phyloP scores from a whole-genome alignment of 805 yeast genomes.

The Pichia occidentalis region DNA sequence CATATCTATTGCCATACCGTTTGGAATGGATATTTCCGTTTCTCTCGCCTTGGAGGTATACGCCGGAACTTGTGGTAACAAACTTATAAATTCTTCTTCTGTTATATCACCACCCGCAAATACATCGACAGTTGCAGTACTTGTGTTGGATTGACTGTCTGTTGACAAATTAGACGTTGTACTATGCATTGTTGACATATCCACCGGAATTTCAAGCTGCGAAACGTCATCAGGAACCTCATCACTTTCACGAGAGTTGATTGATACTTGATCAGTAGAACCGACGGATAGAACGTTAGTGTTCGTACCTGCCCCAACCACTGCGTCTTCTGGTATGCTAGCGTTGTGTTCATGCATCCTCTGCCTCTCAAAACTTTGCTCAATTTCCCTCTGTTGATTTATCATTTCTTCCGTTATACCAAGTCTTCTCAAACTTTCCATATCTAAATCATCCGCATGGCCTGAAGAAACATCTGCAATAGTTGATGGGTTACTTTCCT shows the following conservation, averaged over 20 bases:
- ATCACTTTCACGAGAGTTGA: conserved; percentile 1
- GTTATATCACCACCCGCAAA: conserved; percentile 8
- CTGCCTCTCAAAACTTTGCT: conserved; percentile 5
- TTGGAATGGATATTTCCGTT: conserved; percentile 24
- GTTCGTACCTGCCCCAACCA: neutral
- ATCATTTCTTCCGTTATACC: conserved; percentile 10
- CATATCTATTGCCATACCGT: conserved; percentile 24
- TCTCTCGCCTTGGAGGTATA: conserved; percentile 24
- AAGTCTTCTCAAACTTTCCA: conserved; percentile 6
- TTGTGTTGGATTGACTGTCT: conserved; percentile 1
- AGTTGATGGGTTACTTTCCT: too few relatives aligned
- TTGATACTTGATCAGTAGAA: neutral
- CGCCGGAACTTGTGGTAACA: conserved; percentile 28
- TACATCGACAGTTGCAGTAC: neutral
- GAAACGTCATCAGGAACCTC: conserved; percentile 6
- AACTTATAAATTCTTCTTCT: conserved; percentile 20
- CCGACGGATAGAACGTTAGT: neutral
- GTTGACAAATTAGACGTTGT: conserved; percentile 1
- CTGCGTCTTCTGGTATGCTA: too few relatives aligned
- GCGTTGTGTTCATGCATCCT: too few relatives aligned
- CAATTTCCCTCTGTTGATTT: conserved; percentile 7
- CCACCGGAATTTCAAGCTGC: conserved; percentile 10
- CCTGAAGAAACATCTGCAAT: too few relatives aligned
- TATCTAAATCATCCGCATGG: conserved; percentile 3
- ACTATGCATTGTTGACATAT: conserved; percentile 6